Percentiles rank a stretch among this genome's conserved stretches.
Evolutionary conservation across 805 yeast species (phyloP).

Genomic region (Tetrapisispora pingtungensis): DNA sequence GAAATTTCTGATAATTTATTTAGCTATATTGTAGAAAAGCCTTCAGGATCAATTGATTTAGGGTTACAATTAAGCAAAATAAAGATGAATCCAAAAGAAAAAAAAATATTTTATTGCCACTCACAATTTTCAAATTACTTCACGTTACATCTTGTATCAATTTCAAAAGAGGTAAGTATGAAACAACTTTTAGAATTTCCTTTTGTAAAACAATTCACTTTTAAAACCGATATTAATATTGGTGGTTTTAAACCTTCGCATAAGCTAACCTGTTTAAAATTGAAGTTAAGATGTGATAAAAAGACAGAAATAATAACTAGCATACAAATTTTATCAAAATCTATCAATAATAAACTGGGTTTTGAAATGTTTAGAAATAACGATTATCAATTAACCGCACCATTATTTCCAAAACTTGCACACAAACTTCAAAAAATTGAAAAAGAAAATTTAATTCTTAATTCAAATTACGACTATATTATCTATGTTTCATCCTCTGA

Average conservation of each 20-base stretch:
- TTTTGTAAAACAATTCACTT: not conserved
- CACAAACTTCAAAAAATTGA: conserved; percentile 9
- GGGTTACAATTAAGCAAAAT: conserved; percentile 31
- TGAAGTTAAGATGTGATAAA: conserved; percentile 2
- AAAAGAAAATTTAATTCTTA: conserved; percentile 9
- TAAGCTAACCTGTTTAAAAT: conserved; percentile 19
- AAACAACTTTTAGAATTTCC: not conserved
- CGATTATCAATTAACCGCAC: conserved; percentile 16
- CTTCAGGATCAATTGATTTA: conserved; percentile 28
- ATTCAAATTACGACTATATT: conserved; percentile 15
- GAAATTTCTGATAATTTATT: conserved; percentile 10
- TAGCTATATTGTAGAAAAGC: conserved; percentile 8
- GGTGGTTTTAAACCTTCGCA: no score
- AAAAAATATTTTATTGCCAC: conserved; percentile 14
- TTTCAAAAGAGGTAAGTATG: not conserved
- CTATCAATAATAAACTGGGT: conserved; percentile 9
- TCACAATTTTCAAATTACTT: conserved; percentile 8
- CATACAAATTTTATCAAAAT: conserved; percentile 11
- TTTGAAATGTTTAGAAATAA: conserved; percentile 15
- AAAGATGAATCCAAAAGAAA: conserved; percentile 5
- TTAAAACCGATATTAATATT: not conserved
- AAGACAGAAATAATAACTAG: conserved; percentile 8
- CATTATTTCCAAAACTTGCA: conserved; percentile 11
- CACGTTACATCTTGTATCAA: conserved; percentile 1
- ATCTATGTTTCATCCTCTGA: conserved; percentile 1